Conservation (phyloP, 2,329 filamentous ascomycete genomes). For the Allantophomopsis cytisporea region DNA sequence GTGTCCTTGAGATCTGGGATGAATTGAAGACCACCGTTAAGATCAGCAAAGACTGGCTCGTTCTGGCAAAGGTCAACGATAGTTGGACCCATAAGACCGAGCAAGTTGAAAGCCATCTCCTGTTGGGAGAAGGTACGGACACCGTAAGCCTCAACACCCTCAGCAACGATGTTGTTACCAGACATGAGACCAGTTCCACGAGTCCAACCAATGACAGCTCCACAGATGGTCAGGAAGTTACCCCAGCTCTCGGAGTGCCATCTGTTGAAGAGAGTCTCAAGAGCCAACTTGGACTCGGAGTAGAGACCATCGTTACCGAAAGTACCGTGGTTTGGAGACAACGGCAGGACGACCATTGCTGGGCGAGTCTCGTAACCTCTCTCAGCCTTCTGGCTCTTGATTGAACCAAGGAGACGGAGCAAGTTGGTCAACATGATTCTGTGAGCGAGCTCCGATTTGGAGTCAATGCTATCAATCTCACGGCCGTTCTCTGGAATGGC, state of each 20-base stretch:
- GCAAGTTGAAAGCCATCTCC: constrained; percentile 98
- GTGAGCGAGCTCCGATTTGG: constrained; percentile 93
- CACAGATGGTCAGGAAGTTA: constrained; percentile 95
- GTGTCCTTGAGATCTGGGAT: constrained; percentile 88
- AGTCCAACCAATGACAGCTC: constrained; percentile 97
- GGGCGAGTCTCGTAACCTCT: constrained; percentile 89
- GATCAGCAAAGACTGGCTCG: constrained; percentile 90
- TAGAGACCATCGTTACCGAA: constrained; percentile 97
- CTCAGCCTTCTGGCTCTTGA: constrained; percentile 83
- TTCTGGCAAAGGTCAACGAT: constrained; percentile 92
- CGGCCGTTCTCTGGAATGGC: constrained; percentile 96
- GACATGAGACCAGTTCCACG: constrained; percentile 97
- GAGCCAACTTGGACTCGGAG: constrained; percentile 91
- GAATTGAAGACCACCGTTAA: constrained; percentile 96
- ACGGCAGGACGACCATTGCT: constrained; percentile 86
- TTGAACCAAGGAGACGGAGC: constrained; percentile 73
- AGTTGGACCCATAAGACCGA: constrained; percentile 87
- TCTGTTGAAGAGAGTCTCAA: constrained; percentile 96
- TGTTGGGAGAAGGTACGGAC: constrained; percentile 98
- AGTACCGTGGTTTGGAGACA: constrained; percentile 96
- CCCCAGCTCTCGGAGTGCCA: constrained; percentile 98
- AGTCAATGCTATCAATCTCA: constrained; percentile 93
- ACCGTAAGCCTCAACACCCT: constrained; percentile 91
- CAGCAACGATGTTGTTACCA: constrained; percentile 93
- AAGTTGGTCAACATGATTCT: constrained; percentile 99